Conservation (phyloP, 108 stramenopile species). For the Mayamaea pseudoterrestris region DNA sequence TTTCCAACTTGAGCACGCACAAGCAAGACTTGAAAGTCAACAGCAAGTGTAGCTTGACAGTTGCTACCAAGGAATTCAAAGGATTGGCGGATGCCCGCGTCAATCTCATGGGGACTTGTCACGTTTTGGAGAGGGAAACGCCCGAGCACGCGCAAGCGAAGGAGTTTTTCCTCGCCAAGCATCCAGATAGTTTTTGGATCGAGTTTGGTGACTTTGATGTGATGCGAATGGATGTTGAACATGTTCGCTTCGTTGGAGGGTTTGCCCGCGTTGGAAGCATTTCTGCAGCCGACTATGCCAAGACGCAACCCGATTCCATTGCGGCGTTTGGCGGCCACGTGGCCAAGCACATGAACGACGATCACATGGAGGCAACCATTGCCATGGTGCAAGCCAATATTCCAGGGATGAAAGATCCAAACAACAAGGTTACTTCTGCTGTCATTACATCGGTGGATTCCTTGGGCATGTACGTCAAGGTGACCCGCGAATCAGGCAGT, state of each 20-base stretch:
- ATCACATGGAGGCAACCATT: constrained; percentile 73
- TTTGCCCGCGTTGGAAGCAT: constrained; percentile 87
- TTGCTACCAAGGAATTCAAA: constrained; percentile 90
- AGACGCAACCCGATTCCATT: constrained; percentile 72
- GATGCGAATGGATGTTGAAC: constrained; percentile 56
- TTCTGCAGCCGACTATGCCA: constrained; percentile 69
- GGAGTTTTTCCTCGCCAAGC: constrained; percentile 74
- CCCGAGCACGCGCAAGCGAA: constrained; percentile 50
- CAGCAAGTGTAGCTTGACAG: constrained; percentile 66
- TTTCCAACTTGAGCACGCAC: constrained; percentile 88
- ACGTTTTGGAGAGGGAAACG: constrained; percentile 28
- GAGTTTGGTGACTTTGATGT: constrained; percentile 90
- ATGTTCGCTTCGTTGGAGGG: constrained; percentile 89
- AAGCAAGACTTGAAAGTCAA: constrained; percentile 81
- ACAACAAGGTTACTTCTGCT: constrained; percentile 47
- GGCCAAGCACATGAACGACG: constrained; percentile 93
- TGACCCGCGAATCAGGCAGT: constrained; percentile 59
- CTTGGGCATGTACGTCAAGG: constrained; percentile 86
- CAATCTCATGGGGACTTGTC: constrained; percentile 83
- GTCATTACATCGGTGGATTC: constrained; percentile 84
- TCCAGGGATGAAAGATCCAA: constrained; percentile 39
- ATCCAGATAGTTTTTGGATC: constrained; percentile 88
- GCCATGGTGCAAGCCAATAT: constrained; percentile 81
- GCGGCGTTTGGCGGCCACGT: constrained; percentile 62
- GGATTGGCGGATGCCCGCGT: constrained; percentile 92